phyloP scores from a whole-genome alignment of 768 basidiomycete genomes.

The Hemileccinum rubropunctum region DNA sequence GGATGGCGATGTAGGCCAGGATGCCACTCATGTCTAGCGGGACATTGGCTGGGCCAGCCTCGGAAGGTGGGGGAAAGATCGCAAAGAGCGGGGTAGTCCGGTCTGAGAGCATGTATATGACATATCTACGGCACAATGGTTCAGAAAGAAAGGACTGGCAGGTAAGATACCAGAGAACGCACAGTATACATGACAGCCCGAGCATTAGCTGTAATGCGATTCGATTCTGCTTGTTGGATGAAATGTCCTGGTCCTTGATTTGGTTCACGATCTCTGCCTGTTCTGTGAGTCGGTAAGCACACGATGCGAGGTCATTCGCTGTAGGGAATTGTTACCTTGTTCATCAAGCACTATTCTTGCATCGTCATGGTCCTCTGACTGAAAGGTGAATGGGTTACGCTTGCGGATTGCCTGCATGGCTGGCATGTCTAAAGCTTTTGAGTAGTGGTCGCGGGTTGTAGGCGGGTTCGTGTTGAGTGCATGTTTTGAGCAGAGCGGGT shows the following conservation, averaged over 20 bases:
- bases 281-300: conserved; percentile 38
- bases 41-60: conserved; percentile 8
- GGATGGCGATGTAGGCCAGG: conserved; percentile 48
- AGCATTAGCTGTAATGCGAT: conserved; percentile 41
- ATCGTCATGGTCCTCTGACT: conserved; percentile 31
- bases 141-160: conserved; percentile 2
- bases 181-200: conserved; percentile 47
- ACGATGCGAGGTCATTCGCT: not conserved
- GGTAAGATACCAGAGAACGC: conserved; percentile 16
- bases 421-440: not conserved
- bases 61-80: conserved; percentile 36
- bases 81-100: conserved; percentile 47
- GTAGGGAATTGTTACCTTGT: conserved; percentile 39
- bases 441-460: conserved; percentile 5
- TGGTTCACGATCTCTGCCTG: conserved; percentile 57
- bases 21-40: conserved; percentile 45
- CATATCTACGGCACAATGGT: conserved; percentile 36
- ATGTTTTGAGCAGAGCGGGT: no score
- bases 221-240: conserved; percentile 41
- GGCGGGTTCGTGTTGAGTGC: conserved; percentile 5
- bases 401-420: conserved; percentile 38
- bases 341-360: conserved; percentile 45
- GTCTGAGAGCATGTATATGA: conserved; percentile 43
- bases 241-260: conserved; percentile 44
- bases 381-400: conserved; percentile 44